These are phyloP conservation scores for Cyberlindnera americana DNA, from an alignment of 805 yeast genomes.

Conservation along the genomic window DNA sequence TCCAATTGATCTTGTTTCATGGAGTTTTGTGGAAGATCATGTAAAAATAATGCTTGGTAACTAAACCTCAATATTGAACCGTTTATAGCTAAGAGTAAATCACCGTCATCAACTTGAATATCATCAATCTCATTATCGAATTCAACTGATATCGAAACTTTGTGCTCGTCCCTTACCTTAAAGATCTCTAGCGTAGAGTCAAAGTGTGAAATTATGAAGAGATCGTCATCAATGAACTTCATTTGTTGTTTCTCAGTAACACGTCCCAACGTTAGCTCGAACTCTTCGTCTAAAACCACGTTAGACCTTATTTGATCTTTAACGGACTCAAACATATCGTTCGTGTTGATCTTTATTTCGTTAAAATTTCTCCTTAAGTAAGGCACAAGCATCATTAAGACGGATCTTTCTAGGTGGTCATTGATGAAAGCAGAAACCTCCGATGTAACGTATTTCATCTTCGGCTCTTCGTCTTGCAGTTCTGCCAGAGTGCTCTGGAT, in stretches of 20 bases:
- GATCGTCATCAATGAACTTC: constrained; percentile 7
- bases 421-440: constrained; percentile 28
- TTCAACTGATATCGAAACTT: background rate
- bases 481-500: constrained; percentile 29
- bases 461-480: constrained; percentile 28
- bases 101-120: constrained; percentile 13
- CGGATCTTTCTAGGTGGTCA: constrained; percentile 24
- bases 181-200: constrained; percentile 15
- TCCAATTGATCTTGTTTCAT: background rate
- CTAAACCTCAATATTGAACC: background rate
- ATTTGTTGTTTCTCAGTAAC: constrained; percentile 19
- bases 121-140: constrained; percentile 12
- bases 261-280: constrained; percentile 15
- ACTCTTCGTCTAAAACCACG: constrained; percentile 1
- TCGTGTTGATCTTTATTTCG: constrained; percentile 20
- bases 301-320: constrained; percentile 11
- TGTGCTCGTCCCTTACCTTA: constrained; percentile 10
- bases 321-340: constrained; percentile 21
- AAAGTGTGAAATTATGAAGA: constrained; percentile 12
- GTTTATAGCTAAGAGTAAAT: constrained; percentile 9
- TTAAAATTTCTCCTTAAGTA: constrained; percentile 22
- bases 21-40: background rate
- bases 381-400: constrained; percentile 21
- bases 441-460: constrained; percentile 18
- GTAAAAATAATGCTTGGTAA: background rate